Base-by-base conservation (phyloP, 495 filamentous ascomycete species). In the Hypoxylon crocopeplum region DNA sequence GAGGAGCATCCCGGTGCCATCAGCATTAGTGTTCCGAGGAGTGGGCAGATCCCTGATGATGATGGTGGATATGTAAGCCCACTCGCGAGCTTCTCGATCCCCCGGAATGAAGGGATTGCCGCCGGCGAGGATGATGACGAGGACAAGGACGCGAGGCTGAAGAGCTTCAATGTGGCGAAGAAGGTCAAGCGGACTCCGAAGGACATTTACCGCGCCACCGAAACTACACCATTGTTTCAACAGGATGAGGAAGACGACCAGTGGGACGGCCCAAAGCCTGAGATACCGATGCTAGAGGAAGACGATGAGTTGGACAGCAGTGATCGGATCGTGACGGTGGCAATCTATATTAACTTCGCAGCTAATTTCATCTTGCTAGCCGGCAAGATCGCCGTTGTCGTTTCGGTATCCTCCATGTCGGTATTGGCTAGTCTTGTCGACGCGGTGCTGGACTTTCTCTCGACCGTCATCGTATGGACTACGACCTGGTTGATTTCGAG, bases 371-470 rank as follows among this genome's bases (percentile, higher is more conserved):
- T 91, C 33, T 79, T 97, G 3, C 79, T 97, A 1, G 82, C 77
- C 3, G 86, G 90, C 20, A 97, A 97, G 67, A 86, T 94, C 34
- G 84, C 81, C 44, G 92, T 93, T 17, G 86, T 92, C 38, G 62
- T 87, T 5, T 81, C 91, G 48, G 93, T 92, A 0, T 89, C 81
- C 30, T 96, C 91, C 12, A 84, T 97, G 50, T 96, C 91, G 3
- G 89, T 97, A 11, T 79, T 97, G 10, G 93, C 93, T 12, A 90
- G 86, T 63, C 80, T 97, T 50, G 93, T 97, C 1, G 93, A 97
- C 65, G 92, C 90, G 2, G 85, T 88, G 0, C 80, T 97, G 11
- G 93, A 97, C 66, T 95, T 96, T 64, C 76, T 97, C 33, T 88
- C 84, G 30, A 97, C 92, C 0, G 86, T 83, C 30, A 96, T 97